Evolutionary conservation across 495 filamentous ascomycete species (phyloP).

Genomic region (Hypoxylon subgilvum): DNA sequence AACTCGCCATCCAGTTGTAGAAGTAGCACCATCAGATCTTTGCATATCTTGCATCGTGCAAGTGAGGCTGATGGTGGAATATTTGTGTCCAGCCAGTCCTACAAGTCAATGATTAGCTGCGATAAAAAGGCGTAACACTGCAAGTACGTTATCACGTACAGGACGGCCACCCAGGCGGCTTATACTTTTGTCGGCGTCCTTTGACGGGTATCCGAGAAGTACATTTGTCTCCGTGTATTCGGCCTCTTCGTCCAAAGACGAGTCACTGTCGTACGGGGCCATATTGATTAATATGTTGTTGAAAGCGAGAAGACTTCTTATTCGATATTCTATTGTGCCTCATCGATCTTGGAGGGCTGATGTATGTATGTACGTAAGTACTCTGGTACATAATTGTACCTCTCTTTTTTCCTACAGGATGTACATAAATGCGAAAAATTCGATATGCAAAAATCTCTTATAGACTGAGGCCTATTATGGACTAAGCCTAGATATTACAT

Average conservation of each 20-base stretch:
- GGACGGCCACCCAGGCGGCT: constrained; percentile 88
- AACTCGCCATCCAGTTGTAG: constrained; percentile 92
- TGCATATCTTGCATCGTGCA: constrained; percentile 88
- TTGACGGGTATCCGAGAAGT: constrained; percentile 87
- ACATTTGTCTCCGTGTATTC: constrained; percentile 86
- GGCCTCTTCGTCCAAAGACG: constrained; percentile 71
- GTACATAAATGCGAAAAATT: too few species aligned
- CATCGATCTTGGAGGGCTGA: neutral
- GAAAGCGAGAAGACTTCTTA: neutral
- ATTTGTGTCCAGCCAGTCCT: constrained; percentile 81
- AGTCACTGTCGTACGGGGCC: constrained; percentile 86
- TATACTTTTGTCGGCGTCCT: constrained; percentile 81
- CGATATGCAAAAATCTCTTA: too few species aligned
- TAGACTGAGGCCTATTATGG: too few species aligned
- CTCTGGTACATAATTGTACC: neutral
- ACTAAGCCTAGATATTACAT: too few species aligned
- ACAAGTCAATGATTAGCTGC: neutral
- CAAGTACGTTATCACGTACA: constrained; percentile 59
- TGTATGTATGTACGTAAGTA: too few species aligned
- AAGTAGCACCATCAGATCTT: constrained; percentile 78
- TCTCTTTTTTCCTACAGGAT: constrained; percentile 33
- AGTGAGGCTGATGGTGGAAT: constrained; percentile 77
- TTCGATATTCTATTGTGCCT: neutral
- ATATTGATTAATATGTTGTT: constrained; percentile 52
- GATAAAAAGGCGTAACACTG: neutral